Base-by-base conservation (phyloP, 2,329 filamentous ascomycete genomes). In the Aspergillus jensenii region DNA sequence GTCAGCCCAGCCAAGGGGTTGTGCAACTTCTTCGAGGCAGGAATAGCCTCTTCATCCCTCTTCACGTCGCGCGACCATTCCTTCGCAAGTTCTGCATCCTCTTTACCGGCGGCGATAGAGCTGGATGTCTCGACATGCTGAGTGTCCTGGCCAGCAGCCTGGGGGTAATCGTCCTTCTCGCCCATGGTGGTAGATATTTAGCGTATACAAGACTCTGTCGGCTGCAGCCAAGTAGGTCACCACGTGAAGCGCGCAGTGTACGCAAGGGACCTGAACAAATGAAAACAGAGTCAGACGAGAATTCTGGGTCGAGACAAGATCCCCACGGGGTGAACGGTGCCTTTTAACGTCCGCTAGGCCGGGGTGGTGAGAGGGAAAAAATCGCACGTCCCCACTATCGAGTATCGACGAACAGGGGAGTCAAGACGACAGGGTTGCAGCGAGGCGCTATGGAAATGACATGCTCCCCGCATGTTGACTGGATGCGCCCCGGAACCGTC, bases 1-100 rank as follows among this genome's bases (percentile, higher is more conserved):
- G 81, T 76, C 6, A 87, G 76, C 0, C 79, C 81, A 2, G 76
- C 79, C 5, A 88, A 74, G 14, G 82, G 82, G 43, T 87, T 87
- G 52, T 79, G 45, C 44, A 31, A 7, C 23, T 48, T 54, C 2
- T 31, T 46, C 14, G 23, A 39, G 27, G 31, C 23, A 2, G 19
- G 6, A 3, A 35, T 9, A 6, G 31, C 21, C 35, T 52, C 49
- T 15, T 47, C 43, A 11, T 41, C 35, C 12, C 25, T n/a, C 4
- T 54, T 54, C 33, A 17, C 33, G 5, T 54, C 52, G 8, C 23
- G 19, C 6, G 52, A n/a, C 52, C 52, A 54, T 12, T 47, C 23
- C 4, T 44, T 44, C 6, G 52, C 52, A n/a, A 48, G n/a, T 5
- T 41, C 52, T 1, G 21, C 52, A 19, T 54, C 44, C 3, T 14